phyloP scores from a whole-genome alignment of 78 protist genomes.

The Capsaspora owczarzaki region DNA sequence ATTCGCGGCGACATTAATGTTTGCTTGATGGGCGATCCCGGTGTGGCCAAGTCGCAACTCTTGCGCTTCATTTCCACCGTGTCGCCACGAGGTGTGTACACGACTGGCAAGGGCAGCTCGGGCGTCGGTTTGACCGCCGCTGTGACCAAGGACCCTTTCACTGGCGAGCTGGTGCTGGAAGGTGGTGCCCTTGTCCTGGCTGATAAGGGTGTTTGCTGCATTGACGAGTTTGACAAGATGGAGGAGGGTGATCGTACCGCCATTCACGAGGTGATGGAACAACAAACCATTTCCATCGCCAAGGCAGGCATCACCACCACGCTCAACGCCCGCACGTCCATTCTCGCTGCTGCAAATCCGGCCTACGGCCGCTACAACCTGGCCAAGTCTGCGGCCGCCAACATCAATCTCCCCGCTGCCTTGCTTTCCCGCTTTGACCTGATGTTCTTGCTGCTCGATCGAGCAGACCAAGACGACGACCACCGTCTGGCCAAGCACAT shows the following conservation, averaged over 20 bases:
- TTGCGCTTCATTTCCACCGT: conserved; percentile 62
- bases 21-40: conserved; percentile 94
- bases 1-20: conserved; percentile 81
- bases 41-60: conserved; percentile 99
- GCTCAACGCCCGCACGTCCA: conserved; percentile 96
- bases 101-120: conserved; percentile 93
- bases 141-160: conserved; percentile 77
- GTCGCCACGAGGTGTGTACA: conserved; percentile 72
- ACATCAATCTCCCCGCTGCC: conserved; percentile 93
- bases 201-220: conserved; percentile 98
- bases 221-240: conserved; percentile 98
- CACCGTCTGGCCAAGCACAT: conserved; percentile 84
- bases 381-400: conserved; percentile 48
- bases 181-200: conserved; percentile 99
- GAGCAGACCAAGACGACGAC: conserved; percentile 68
- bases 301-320: conserved; percentile 99
- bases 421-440: conserved; percentile 93
- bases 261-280: conserved; percentile 99
- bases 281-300: conserved; percentile 98
- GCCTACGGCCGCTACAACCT: conserved; percentile 86
- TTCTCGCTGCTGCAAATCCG: conserved; percentile 99
- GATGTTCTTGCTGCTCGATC: conserved; percentile 87
- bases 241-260: conserved; percentile 93
- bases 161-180: conserved; percentile 88
- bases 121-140: conserved; percentile 99